phyloP scores from a whole-genome alignment of 2,329 filamentous ascomycete genomes.

The Ceratocystis cacaofunesta region DNA sequence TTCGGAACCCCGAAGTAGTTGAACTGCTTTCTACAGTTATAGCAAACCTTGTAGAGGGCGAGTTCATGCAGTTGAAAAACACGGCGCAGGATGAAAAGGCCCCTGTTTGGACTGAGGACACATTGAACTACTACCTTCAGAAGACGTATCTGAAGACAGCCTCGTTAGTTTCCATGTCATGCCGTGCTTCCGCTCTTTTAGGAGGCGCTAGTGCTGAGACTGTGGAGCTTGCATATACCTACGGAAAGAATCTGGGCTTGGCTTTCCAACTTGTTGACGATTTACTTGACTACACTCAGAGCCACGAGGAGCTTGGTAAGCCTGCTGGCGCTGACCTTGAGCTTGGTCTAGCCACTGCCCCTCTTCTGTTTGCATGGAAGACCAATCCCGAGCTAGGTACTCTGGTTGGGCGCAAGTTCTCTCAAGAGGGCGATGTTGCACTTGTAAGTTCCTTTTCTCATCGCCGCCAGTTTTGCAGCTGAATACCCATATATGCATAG shows the following conservation, averaged over 20 bases:
- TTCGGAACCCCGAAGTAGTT: constrained; percentile 85
- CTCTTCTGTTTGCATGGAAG: constrained; percentile 91
- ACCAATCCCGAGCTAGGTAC: constrained; percentile 68
- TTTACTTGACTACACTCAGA: constrained; percentile 90
- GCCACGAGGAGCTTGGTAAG: constrained; percentile 74
- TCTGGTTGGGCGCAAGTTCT: constrained; percentile 85
- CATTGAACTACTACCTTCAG: constrained; percentile 83
- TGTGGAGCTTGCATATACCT: constrained; percentile 80
- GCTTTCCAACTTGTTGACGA: constrained; percentile 97
- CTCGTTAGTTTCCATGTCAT: constrained; percentile 90
- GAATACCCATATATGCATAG: neutral
- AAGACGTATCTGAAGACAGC: constrained; percentile 98
- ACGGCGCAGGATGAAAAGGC: constrained; percentile 75
- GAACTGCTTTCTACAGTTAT: constrained; percentile 93
- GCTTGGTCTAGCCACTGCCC: constrained; percentile 83
- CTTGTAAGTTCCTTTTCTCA: constrained; percentile 42
- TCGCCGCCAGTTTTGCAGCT: neutral
- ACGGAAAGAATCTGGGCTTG: constrained; percentile 83
- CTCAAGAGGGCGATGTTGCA: constrained; percentile 65
- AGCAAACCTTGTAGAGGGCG: constrained; percentile 91
- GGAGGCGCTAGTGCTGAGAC: constrained; percentile 62
- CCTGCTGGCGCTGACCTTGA: constrained; percentile 89
- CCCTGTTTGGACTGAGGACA: constrained; percentile 75
- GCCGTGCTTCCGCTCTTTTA: constrained; percentile 74
- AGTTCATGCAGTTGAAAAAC: constrained; percentile 99